Percentiles rank a stretch among this genome's conserved stretches.
Conservation (phyloP, 2,329 filamentous ascomycete genomes). For the Lasiodiplodia hormozganensis region DNA sequence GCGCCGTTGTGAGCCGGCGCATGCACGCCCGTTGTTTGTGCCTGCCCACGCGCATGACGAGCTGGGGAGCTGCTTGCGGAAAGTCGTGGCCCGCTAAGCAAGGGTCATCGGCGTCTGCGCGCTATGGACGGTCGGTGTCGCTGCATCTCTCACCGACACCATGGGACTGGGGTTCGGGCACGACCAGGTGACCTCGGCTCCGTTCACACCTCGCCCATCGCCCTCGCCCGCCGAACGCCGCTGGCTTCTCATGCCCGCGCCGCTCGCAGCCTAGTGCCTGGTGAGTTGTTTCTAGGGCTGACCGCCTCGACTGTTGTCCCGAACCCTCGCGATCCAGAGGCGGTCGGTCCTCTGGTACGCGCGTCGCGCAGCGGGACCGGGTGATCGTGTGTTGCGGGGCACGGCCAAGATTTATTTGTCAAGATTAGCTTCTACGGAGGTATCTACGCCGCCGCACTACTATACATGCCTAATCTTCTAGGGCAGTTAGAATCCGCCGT, state of each 20-base stretch:
- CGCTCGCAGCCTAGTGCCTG: slow-evolving; percentile 1
- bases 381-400: not conserved
- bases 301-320: slow-evolving; percentile 1
- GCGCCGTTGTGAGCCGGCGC: slow-evolving; percentile 10
- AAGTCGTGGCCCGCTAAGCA: slow-evolving; percentile 9
- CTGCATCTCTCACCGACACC: slow-evolving; percentile 22
- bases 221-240: not conserved
- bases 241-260: slow-evolving; percentile 4
- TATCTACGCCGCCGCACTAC: slow-evolving; percentile 1
- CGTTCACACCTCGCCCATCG: too few species aligned
- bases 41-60: not conserved
- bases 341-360: not conserved
- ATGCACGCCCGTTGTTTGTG: not conserved
- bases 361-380: not conserved
- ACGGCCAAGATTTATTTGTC: not conserved
- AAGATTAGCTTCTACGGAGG: not conserved
- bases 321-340: not conserved
- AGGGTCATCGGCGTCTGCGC: not conserved
- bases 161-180: not conserved
- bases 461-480: not conserved
- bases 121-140: not conserved
- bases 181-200: slow-evolving; percentile 10
- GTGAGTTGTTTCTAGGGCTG: slow-evolving; percentile 5
- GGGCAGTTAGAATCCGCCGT: not conserved
- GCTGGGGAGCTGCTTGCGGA: not conserved